Evolutionary conservation across 2,329 filamentous ascomycete species (phyloP), one percentile per base, ranked within the genome.

Genomic region (Pestalotiopsis sp.): DNA sequence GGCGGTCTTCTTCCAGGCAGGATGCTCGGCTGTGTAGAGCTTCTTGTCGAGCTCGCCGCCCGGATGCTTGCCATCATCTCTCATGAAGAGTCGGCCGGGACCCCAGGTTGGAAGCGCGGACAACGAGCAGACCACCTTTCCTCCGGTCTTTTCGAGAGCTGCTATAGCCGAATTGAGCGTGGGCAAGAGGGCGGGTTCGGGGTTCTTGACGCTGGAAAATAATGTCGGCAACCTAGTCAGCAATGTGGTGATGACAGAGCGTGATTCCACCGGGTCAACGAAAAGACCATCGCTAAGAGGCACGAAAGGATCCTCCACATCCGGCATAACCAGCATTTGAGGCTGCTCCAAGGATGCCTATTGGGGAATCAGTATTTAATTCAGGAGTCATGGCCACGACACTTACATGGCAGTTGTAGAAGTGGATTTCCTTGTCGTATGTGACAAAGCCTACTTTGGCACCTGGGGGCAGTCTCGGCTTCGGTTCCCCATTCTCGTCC

Each of bases 271-370:
- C 1, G 96, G 94, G 79, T 99, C 95, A 17, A 98, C 95, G 79
- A 98, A 98, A 11, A 99, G 86, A 17, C 95, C 95, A 68, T 97
- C 93, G 71, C 93, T 94, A 20, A 99, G 85, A 2, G 96, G 95
- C 17, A 98, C 90, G 78, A 99, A 99, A 0, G 96, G 96, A 73
- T 99, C 96, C 75, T 98, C 95, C 63, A 99, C 88, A 77, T 99
- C 96, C 3, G 96, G 93, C 93, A 99, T 97, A 64, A 99, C 95
- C 85, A 99, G 90, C 94, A 99, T 98, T 78, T 99, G 96, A 11
- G 96, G 94, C 81, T 94, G 91, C 67, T 96, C 92, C 57, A 98
- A 84, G 55, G 87, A 87, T 49, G 94, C 81, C 91, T 93, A 79
- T 68, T 72, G 74, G 59, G 70, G 69, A 49, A 68, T 71, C 66